These are phyloP conservation scores for Populus deltoides DNA, from an alignment of 345 rosid species.

Conservation along the genomic window DNA sequence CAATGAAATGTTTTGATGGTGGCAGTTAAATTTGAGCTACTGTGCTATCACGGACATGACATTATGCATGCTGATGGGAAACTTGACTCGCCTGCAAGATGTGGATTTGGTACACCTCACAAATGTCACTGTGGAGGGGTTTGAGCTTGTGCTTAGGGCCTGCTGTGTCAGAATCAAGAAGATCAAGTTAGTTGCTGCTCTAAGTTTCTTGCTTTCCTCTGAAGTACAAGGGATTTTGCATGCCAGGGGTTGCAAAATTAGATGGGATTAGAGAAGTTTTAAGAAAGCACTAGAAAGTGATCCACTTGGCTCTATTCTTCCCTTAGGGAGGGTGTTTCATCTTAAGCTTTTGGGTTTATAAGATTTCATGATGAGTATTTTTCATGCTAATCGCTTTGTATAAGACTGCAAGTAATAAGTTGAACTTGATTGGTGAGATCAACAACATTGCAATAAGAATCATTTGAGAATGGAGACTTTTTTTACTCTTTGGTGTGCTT, in stretches of 20 bases:
- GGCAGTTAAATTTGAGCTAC: constrained; percentile 82
- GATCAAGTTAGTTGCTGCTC: constrained; percentile 67
- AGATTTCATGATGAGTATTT: neutral
- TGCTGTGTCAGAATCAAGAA: constrained; percentile 69
- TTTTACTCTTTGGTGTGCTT: neutral
- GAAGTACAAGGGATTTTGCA: constrained; percentile 61
- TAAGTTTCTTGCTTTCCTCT: constrained; percentile 65
- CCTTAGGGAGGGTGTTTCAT: no score
- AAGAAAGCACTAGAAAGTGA: no score
- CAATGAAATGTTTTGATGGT: constrained; percentile 23
- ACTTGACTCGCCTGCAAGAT: constrained; percentile 74
- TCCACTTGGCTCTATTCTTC: neutral
- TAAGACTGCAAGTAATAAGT: neutral
- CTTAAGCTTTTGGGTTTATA: neutral
- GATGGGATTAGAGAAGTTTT: constrained; percentile 60
- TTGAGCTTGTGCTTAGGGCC: constrained; percentile 68
- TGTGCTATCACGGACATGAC: constrained; percentile 53
- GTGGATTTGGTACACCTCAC: constrained; percentile 71
- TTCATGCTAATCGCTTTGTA: neutral
- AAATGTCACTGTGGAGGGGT: constrained; percentile 69
- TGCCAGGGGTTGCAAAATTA: constrained; percentile 68
- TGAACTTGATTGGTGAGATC: neutral
- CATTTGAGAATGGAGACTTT: neutral
- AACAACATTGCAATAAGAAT: neutral
- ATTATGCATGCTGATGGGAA: constrained; percentile 75